Base-by-base conservation (phyloP, 2,329 filamentous ascomycete species). In the Atkinsonella hypoxylon region DNA sequence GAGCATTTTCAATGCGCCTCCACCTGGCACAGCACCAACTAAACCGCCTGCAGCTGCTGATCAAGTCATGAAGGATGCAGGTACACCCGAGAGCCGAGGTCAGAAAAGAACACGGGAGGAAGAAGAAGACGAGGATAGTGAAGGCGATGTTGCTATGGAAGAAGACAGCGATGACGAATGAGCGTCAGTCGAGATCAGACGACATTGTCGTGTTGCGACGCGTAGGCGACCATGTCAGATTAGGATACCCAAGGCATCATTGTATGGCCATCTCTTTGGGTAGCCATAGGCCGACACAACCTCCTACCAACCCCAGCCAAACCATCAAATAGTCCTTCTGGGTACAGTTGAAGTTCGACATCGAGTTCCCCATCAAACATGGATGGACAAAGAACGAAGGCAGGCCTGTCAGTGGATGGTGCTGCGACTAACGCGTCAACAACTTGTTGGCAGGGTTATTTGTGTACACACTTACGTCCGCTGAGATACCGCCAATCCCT, bases 331-430 rank as follows among this genome's bases (percentile, higher is more conserved):
- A 97, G 59, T 83, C 75, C 60, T 82, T 67, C 64, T 74, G 71
- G 62, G 74, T 66, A 59, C 79, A 82, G 58, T 77, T 70, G 60
- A 89, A 82, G 48, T 71, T 73, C 58, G 74, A 73, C 77, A 97
- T 86, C 48, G 87, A 86, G 56, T 91, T 85, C 51, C 85, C 86
- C 9, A 93, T 87, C 64, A 87, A 81, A 69, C 93, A 97, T 22
- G 93, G 91, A 70, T 98, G 93, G 59, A 97, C 77, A 67, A 95
- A 96, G 67, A 91, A 96, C 47, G 82, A 79, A 40, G 89, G 88
- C 52, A 83, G 67, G 49, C 85, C 85, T 52, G 82, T 87, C 53
- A 87, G 68, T 48, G 93, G 91, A 74, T 97, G 89, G 67, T 94
- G 83, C 81, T 91, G 68, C 64, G 59, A 56, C 51, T 52, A 60